phyloP scores from a whole-genome alignment of 176 grass and related monocot species.

The Puccinellia tenuiflora region DNA sequence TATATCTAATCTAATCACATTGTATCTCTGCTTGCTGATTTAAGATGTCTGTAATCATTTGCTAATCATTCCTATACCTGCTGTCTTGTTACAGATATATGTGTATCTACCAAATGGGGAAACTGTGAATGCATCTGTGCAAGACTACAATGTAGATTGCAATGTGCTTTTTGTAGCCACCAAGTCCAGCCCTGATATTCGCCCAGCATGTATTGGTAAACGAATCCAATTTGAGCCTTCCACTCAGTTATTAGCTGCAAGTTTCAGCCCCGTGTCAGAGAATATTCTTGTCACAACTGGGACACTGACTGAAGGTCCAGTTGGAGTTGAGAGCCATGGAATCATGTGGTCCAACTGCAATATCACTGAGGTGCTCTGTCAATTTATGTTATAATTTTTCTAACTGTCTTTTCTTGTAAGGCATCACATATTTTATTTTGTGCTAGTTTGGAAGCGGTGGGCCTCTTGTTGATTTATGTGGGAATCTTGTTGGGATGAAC shows the following conservation, averaged over 20 bases:
- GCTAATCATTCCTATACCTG: neutral
- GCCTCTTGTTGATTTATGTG: neutral
- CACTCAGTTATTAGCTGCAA: neutral
- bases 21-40: neutral
- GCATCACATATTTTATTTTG: neutral
- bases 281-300: neutral
- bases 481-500: neutral
- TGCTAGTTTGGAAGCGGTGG: neutral
- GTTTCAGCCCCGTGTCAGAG: neutral
- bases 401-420: neutral
- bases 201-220: neutral
- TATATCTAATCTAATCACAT: no score
- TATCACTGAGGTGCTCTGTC: neutral
- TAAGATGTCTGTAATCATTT: neutral
- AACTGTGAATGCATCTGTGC: neutral
- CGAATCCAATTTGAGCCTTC: neutral
- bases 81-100: neutral
- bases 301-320: neutral
- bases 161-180: neutral
- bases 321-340: neutral
- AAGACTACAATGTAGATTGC: neutral
- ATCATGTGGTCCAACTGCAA: neutral
- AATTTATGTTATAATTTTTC: neutral
- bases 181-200: neutral
- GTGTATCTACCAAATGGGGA: neutral